Base-by-base conservation (phyloP, 2,329 filamentous ascomycete species). In the Beauveria rudraprayagi region DNA sequence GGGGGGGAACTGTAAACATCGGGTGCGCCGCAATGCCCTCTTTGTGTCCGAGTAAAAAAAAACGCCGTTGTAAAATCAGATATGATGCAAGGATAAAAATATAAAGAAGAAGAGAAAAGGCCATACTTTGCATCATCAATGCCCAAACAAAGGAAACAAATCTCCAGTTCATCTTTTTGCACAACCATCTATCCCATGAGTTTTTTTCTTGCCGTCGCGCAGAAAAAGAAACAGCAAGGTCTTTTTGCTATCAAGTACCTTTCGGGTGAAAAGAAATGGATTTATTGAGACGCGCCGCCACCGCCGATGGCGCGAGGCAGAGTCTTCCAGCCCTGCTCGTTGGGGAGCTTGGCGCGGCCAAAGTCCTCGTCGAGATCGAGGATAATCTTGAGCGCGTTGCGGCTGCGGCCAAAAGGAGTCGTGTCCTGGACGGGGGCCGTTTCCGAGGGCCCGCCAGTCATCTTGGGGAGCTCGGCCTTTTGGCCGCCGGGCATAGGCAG, bases 371-470 rank as follows among this genome's bases (percentile, higher is more conserved):
- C 93, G 63, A 97, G 79, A 74, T 97, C 93, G 54, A 97, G 84
- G 68, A 97, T 93, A 68, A 97, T 90, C 83, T 97, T 97, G 67
- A 97, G 81, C 11, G 93, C 93, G 72, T 97, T 97, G 63, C 92
- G 83, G 75, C 90, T 95, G 68, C 82, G 77, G 52, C 76, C 76
- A 65, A 82, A 80, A 17, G 83, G 82, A 64, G 76, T 82, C 26
- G 77, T 75, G 64, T 78, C 74, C 56, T 66, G 66, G 62, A 65
- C 67, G 56, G 66, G 61, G 6, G 67, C 83, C 2, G 85, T 86
- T 67, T 89, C 87, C 19, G 83, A 74, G 43, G 85, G 81, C 52
- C 87, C 87, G 19, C 78, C 79, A 60, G 83, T 77, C 6, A 82
- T 77, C 65, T 78, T 77, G 16, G 78, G 75, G 61, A 82, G 75